These are phyloP conservation scores for Boletus smithii DNA, from an alignment of 1,284 basidiomycete genomes.

Conservation along the genomic window DNA sequence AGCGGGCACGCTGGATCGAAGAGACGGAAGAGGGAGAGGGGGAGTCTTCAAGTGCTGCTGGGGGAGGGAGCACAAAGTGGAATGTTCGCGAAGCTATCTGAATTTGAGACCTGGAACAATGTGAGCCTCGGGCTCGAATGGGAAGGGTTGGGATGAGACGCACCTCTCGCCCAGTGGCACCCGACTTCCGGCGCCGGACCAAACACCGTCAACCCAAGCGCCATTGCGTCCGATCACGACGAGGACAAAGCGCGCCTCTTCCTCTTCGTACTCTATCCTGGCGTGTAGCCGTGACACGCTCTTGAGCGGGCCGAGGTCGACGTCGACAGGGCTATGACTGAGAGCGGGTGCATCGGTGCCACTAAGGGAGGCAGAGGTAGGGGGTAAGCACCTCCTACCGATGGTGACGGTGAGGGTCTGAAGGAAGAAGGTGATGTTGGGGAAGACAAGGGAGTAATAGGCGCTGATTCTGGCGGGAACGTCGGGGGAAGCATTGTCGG, in stretches of 20 bases:
- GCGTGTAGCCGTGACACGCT: constrained; percentile 96
- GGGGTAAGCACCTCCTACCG: constrained; percentile 64
- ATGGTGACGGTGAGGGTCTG: constrained; percentile 81
- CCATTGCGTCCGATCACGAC: constrained; percentile 94
- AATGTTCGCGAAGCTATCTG: constrained; percentile 98
- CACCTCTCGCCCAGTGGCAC: constrained; percentile 82
- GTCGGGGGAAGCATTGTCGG: constrained; percentile 25
- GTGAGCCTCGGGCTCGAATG: constrained; percentile 7
- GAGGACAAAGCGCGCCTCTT: constrained; percentile 86
- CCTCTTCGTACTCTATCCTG: constrained; percentile 87
- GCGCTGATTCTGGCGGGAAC: constrained; percentile 75
- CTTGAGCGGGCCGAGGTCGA: constrained; percentile 96
- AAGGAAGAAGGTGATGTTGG: constrained; percentile 85
- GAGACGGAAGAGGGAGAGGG: constrained; percentile 69
- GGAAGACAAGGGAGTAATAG: constrained; percentile 92
- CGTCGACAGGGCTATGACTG: constrained; percentile 63
- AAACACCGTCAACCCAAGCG: constrained; percentile 96
- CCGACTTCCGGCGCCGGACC: constrained; percentile 84
- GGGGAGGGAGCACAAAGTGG: constrained; percentile 87
- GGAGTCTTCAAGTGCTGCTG: constrained; percentile 67
- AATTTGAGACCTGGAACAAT: constrained; percentile 79
- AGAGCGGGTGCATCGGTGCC: constrained; percentile 35
- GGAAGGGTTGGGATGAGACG: constrained; percentile 26
- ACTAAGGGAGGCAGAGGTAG: constrained; percentile 56
- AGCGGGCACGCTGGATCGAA: constrained; percentile 57